These are phyloP conservation scores for Fusarium hostae DNA, from an alignment of 2,329 filamentous ascomycete species.

Conservation along the genomic window DNA sequence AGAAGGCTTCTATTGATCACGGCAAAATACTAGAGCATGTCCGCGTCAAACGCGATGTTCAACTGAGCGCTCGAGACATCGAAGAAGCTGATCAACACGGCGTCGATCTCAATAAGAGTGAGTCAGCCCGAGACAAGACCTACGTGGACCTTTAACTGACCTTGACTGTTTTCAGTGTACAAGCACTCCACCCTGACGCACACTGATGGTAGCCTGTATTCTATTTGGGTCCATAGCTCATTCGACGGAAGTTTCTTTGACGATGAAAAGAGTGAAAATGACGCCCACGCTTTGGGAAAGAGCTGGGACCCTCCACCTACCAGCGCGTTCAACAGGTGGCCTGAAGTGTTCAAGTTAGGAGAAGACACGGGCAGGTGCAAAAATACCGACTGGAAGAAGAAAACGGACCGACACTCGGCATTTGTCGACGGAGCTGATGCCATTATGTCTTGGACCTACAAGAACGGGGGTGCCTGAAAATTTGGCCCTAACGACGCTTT, in stretches of 20 bases:
- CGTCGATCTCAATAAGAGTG: background rate
- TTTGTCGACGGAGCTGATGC: background rate
- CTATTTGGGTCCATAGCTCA: background rate
- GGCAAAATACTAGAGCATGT: background rate
- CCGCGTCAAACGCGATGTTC: background rate
- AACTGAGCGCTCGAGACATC: background rate
- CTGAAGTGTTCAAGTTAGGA: background rate
- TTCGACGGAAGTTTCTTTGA: background rate
- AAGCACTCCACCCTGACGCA: background rate
- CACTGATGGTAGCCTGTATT: background rate
- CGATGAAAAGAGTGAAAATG: background rate
- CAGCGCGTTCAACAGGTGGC: background rate
- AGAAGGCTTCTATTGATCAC: no score
- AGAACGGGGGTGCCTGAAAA: background rate
- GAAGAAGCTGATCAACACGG: background rate
- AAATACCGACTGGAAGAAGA: fast-evolving
- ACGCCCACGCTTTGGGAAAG: background rate
- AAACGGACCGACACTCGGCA: background rate
- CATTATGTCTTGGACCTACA: background rate
- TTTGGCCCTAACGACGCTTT: background rate
- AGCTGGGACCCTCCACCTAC: background rate
- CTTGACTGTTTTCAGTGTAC: background rate
- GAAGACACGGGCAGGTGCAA: fast-evolving
- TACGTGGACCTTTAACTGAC: background rate
- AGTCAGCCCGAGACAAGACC: background rate